Base-by-base conservation (phyloP, 2,329 filamentous ascomycete genomes). In the Diaporthe capsici region DNA sequence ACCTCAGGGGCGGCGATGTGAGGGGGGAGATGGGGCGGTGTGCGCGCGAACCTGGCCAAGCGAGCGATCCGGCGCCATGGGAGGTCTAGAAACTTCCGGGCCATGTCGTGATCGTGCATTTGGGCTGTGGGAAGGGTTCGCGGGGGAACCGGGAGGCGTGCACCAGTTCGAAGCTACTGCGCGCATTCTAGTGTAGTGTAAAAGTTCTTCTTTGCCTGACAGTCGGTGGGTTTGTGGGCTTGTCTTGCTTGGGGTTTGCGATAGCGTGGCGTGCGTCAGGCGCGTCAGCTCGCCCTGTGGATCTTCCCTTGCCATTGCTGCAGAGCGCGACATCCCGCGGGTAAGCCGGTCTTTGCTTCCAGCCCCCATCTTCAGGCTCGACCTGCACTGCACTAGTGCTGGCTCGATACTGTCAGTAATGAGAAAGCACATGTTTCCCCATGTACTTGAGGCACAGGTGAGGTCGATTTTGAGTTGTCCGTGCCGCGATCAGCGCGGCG, bases 21-120 rank as follows among this genome's bases (percentile, higher is more conserved):
- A 57, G 28, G 20, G 47, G 63, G 3, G 28, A 15, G 10, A 68
- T 39, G 65, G 65, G 75, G 75, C 75, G 75, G 71, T 70, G 74
- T 68, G 58, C 51, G 5, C 25, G 25, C 51, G 51, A 25, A 53
- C 49, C 49, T 34, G 22, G 15, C 42, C 22, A 53, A 60, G 70
- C 70, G 70, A 51, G 55, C 63, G 44, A 53, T 68, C 65, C 22
- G 47, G 34, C 20, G 65, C 49, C 17, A 4, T 39, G 65, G 65
- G 47, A 53, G 42, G 42, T n/a, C 71, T 42, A 72, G 42, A 72
- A 72, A 7, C 34, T 53, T 73, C 58, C 58, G 71, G 39, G 58
- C 44, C 65, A 55, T 65, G 15, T 73, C 58, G 47, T 51, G 47
- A 65, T 65, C 44, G 71, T 65, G 58, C 57, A 31, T 65, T 15